Base-by-base conservation (phyloP, 179 eudicot genomes). In the Pouteria campechiana region DNA sequence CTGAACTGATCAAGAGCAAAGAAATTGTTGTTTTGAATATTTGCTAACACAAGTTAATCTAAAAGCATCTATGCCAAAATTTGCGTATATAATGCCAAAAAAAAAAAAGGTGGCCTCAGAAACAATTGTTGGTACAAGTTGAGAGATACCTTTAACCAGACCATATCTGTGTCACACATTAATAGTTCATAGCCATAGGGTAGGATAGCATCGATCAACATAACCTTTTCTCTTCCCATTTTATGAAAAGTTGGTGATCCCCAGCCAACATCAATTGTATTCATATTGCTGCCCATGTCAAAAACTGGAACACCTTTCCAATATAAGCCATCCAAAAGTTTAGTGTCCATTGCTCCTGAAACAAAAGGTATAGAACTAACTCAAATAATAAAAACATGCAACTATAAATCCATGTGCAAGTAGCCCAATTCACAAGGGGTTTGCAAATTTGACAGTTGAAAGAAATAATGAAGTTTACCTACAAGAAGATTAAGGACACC, bases 121-220 rank as follows among this genome's bases (percentile, higher is more conserved):
- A 23, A 21, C 6, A 29, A 54, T 12, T 15, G 1, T 10, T 21
- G 46, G 16, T n/a, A 13, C 52, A 42, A 27, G 25, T 5, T 33
- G 27, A 41, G 42, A 2, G 46, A 32, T 71, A 90, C 98, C 98
- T 86, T 90, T 55, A 90, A 68, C 96, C 98, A 90, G 52, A 86
- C 94, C 96, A 79, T 86, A 68, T 90, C 98, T 4, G 98, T 90
- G 65, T 90, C 98, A 49, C 98, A 90, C 98, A 90, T 90, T 44
- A 90, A 68, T 47, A 90, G 55, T 55, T 90, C 98, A 60, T 51
- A 81, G 25, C 96, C 98, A 70, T 60, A 86, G 25, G 94, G 94
- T 44, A 90, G 74, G 67, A 90, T 44, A 19, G 96, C 54, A 73
- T 90, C 76, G 52, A 90, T 82, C 17, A 90, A 68, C 58, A 86